These are phyloP conservation scores for Ganoderma multipileum DNA, from an alignment of 1,284 basidiomycete genomes.

Conservation along the genomic window DNA sequence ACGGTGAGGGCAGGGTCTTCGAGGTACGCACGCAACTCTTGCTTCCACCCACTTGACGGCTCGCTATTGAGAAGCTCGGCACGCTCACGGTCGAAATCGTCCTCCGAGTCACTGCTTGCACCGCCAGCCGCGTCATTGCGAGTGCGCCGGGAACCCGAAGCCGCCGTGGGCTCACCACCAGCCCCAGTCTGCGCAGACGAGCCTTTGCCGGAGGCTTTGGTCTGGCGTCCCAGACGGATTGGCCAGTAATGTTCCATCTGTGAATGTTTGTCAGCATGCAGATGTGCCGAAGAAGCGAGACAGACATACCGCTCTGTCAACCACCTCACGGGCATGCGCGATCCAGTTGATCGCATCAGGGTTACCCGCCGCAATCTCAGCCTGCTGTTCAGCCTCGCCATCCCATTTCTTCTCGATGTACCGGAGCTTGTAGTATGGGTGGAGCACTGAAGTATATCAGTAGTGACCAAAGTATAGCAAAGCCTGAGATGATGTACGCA, in stretches of 20 bases:
- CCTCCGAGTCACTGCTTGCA: neutral
- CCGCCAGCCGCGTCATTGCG: too few species aligned
- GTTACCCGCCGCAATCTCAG: slow-evolving; percentile 10
- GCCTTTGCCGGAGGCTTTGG: neutral
- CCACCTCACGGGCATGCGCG: slow-evolving; percentile 26
- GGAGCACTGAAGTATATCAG: neutral
- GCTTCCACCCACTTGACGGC: neutral
- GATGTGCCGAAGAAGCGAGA: neutral
- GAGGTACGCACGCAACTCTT: neutral
- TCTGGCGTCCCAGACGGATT: neutral
- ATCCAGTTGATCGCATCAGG: slow-evolving; percentile 30
- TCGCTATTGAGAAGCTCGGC: neutral
- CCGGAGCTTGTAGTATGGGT: slow-evolving; percentile 32
- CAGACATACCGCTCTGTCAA: slow-evolving; percentile 17
- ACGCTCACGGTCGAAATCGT: neutral
- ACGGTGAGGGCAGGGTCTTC: neutral
- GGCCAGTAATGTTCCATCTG: neutral
- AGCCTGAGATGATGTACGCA: neutral
- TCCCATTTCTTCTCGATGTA: slow-evolving; percentile 35
- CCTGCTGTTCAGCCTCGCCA: slow-evolving; percentile 28
- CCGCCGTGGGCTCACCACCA: neutral
- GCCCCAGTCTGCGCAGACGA: neutral
- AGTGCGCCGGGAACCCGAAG: neutral
- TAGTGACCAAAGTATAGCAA: neutral
- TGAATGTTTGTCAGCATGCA: neutral